A percentile compares a stretch with the other conserved stretches of the same genome.
Evolutionary conservation across 176 grass and related monocot genomes (phyloP).

Genomic region (Areca catechu): DNA sequence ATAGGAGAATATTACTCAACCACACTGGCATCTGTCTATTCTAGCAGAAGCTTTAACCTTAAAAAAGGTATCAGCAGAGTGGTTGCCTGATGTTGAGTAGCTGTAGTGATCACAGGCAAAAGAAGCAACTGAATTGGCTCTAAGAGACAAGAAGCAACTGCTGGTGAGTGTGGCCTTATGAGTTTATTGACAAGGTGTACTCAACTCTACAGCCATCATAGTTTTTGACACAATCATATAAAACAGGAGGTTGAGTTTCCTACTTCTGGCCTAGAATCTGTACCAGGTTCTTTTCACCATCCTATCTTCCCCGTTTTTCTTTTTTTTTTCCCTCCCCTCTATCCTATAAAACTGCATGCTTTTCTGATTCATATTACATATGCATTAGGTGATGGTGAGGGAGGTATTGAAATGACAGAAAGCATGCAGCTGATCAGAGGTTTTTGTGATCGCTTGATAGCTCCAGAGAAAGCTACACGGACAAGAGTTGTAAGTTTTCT

Average conservation of each 20-base stretch:
- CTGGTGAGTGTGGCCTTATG: slow-evolving; percentile 37
- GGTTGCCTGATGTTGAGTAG: slow-evolving; percentile 4
- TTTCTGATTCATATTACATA: too few species aligned
- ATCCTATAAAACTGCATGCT: too few species aligned
- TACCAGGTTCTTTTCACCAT: slow-evolving; percentile 47
- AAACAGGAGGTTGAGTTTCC: slow-evolving; percentile 90
- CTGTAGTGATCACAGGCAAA: slow-evolving; percentile 93
- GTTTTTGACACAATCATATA: too few species aligned
- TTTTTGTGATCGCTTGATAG: slow-evolving; percentile 68
- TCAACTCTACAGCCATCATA: too few species aligned
- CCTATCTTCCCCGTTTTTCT: neutral
- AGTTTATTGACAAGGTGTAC: too few species aligned
- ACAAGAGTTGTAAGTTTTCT: slow-evolving; percentile 66
- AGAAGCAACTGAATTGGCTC: slow-evolving; percentile 61
- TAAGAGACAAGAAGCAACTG: slow-evolving; percentile 69
- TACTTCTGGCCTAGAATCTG: slow-evolving; percentile 74
- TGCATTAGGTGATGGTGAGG: slow-evolving; percentile 74
- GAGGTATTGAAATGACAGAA: slow-evolving; percentile 97
- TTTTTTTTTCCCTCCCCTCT: neutral
- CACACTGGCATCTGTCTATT: too few species aligned
- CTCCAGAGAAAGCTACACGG: slow-evolving; percentile 61
- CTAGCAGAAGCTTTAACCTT: slow-evolving; percentile 2
- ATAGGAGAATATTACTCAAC: too few species aligned
- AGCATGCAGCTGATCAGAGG: slow-evolving; percentile 88
- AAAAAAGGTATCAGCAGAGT: neutral